These are phyloP conservation scores for Sequoiadendron giganteum DNA, from an alignment of 75 land plant genomes.

Conservation along the genomic window DNA sequence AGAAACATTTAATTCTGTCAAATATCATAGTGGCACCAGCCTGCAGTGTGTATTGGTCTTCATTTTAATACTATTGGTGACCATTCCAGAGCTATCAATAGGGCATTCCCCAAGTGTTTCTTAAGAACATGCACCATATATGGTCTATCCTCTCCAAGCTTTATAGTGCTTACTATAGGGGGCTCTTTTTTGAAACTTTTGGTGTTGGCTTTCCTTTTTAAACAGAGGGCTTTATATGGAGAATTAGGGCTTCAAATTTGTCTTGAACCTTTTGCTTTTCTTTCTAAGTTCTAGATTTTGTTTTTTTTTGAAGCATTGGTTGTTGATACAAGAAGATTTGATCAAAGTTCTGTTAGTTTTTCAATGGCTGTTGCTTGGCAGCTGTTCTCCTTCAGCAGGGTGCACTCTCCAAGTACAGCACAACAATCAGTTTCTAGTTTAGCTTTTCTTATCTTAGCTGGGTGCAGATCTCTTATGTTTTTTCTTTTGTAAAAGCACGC, in stretches of 20 bases:
- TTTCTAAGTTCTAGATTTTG: too few species aligned
- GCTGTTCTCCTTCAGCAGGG: too few species aligned
- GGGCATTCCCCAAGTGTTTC: neutral
- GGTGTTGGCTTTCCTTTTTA: neutral
- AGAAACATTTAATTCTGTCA: neutral
- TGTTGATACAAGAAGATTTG: too few species aligned
- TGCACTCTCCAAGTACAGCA: too few species aligned
- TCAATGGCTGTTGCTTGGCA: too few species aligned
- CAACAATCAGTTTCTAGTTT: too few species aligned
- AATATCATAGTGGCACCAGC: neutral
- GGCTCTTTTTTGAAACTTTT: neutral
- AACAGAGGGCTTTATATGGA: neutral
- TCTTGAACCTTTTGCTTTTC: too few species aligned
- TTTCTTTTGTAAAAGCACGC: neutral
- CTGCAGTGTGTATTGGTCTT: neutral
- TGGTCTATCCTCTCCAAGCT: neutral
- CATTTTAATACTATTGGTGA: neutral
- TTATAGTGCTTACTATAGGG: neutral
- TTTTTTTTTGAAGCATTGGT: too few species aligned
- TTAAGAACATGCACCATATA: neutral
- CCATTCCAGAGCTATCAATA: neutral
- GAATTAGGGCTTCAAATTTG: neutral
- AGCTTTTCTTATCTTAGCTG: too few species aligned
- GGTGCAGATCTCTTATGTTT: neutral
- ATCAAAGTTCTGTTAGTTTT: too few species aligned